phyloP scores from a whole-genome alignment of 176 grass and related monocot species.

The Avena eriantha region DNA sequence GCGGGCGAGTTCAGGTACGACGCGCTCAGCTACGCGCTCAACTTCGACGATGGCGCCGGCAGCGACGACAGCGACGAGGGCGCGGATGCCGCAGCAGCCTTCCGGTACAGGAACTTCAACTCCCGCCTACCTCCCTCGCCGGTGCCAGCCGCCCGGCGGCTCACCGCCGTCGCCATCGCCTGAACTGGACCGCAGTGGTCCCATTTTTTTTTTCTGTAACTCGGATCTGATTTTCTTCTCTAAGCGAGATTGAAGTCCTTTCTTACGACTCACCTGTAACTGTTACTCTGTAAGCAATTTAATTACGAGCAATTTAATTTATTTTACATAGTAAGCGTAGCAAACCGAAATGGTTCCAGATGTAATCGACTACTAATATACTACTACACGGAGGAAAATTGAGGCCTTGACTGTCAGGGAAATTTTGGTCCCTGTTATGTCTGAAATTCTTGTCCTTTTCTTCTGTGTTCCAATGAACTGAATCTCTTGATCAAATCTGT shows the following conservation, averaged over 20 bases:
- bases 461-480: too few species aligned
- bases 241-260: not conserved
- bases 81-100: constrained; percentile 22
- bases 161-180: constrained; percentile 37
- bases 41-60: constrained; percentile 72
- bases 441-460: too few species aligned
- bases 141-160: not conserved
- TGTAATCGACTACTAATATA: too few species aligned
- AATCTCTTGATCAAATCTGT: too few species aligned
- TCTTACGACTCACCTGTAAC: too few species aligned
- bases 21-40: constrained; percentile 88
- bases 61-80: constrained; percentile 36
- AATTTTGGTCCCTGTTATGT: too few species aligned
- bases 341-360: too few species aligned
- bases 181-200: not conserved
- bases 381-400: too few species aligned
- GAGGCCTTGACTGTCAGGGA: too few species aligned
- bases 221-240: not conserved
- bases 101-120: constrained; percentile 62
- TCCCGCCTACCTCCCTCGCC: constrained; percentile 57
- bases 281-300: too few species aligned
- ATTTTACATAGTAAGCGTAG: too few species aligned
- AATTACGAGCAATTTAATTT: too few species aligned
- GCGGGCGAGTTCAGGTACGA: constrained; percentile 74
- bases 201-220: not conserved